A percentile compares a stretch with the other conserved stretches of the same genome.
Evolutionary conservation across 2,329 filamentous ascomycete species (phyloP).

Genomic region (Diaporthe citriasiana): DNA sequence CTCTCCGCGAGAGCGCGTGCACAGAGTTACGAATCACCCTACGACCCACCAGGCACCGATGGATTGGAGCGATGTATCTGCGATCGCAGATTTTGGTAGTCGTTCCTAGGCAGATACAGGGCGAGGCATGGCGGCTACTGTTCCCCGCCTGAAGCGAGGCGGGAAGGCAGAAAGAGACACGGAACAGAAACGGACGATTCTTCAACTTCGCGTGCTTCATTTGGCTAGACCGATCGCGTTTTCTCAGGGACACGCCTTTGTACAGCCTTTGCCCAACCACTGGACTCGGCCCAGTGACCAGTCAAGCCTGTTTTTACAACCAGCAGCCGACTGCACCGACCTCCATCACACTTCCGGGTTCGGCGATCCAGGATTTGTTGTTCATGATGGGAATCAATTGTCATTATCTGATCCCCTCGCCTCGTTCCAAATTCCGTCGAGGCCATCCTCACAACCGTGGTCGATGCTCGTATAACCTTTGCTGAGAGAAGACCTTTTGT

Average conservation of each 20-base stretch:
- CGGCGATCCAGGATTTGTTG: slow-evolving; percentile 3
- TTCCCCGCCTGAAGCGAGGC: not conserved
- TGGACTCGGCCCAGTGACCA: not conserved
- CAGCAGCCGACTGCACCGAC: not conserved
- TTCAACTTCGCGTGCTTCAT: slow-evolving; percentile 21
- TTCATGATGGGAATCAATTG: slow-evolving; percentile 43
- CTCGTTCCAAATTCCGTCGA: slow-evolving; percentile 49
- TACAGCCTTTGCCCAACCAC: slow-evolving; percentile 8
- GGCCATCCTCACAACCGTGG: slow-evolving; percentile 41
- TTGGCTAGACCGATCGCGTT: slow-evolving; percentile 15
- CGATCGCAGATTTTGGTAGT: not conserved
- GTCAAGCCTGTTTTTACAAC: not conserved
- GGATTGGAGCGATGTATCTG: not conserved
- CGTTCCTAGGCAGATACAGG: not conserved
- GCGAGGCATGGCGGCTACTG: not conserved
- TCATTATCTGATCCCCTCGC: slow-evolving; percentile 41
- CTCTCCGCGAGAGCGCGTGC: not conserved
- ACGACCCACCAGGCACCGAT: not conserved
- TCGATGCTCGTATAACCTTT: slow-evolving; percentile 42
- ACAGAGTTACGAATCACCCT: not conserved
- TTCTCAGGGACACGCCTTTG: not conserved
- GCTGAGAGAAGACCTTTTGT: slow-evolving; percentile 42
- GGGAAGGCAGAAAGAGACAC: not conserved
- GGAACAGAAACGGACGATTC: not conserved
- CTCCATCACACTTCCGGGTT: slow-evolving; percentile 2